Conservation (phyloP, 331 rosid species). For the Stylosanthes scabra region DNA sequence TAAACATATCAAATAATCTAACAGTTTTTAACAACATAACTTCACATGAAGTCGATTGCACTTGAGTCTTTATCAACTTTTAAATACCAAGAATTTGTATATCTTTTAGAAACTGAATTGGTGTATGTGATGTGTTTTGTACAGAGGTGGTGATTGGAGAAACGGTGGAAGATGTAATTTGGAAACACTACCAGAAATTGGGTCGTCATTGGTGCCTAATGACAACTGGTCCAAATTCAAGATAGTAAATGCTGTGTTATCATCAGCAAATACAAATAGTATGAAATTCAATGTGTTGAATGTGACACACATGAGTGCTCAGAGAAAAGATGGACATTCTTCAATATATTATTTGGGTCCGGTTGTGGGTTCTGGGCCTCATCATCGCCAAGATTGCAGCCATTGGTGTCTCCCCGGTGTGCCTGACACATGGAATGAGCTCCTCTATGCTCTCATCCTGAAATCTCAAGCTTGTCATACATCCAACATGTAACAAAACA, state of each 20-base stretch:
- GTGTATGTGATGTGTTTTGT: background rate
- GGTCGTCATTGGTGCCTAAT: slow-evolving; percentile 62
- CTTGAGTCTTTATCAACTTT: background rate
- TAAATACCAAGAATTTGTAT: no score
- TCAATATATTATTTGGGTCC: slow-evolving; percentile 72
- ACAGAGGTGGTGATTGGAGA: slow-evolving; percentile 94
- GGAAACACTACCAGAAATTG: slow-evolving; percentile 78
- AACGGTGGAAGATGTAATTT: slow-evolving; percentile 81
- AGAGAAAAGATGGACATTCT: slow-evolving; percentile 88
- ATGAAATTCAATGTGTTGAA: slow-evolving; percentile 60
- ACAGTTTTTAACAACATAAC: no score
- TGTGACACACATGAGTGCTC: slow-evolving; percentile 67
- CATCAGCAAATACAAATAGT: slow-evolving; percentile 45
- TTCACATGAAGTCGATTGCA: no score
- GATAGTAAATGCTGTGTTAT: slow-evolving; percentile 59
- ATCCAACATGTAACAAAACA: slow-evolving; percentile 31
- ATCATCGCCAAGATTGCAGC: slow-evolving; percentile 88
- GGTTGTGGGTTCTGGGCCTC: slow-evolving; percentile 49
- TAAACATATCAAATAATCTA: no score
- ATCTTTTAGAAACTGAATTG: slow-evolving; percentile 14
- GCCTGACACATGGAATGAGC: slow-evolving; percentile 92
- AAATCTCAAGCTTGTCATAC: slow-evolving; percentile 47
- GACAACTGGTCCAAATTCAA: slow-evolving; percentile 65
- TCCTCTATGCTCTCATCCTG: slow-evolving; percentile 73
- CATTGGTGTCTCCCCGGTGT: slow-evolving; percentile 99